A percentile compares a stretch with the other conserved stretches of the same genome.
Evolutionary conservation across 306 rosid species (phyloP).

Genomic region (Quercus cerris): DNA sequence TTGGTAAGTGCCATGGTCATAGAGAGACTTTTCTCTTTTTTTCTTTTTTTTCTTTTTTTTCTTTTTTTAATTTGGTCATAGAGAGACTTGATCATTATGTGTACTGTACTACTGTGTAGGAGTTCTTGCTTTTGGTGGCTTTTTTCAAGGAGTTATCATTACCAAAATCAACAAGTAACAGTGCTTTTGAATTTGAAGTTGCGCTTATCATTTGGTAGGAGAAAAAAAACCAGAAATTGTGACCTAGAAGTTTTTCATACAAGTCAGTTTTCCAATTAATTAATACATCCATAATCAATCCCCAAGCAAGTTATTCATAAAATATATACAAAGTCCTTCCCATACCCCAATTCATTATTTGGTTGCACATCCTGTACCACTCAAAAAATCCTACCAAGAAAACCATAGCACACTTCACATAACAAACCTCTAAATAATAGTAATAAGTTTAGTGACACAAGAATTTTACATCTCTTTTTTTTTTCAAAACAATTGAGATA

Average conservation of each 20-base stretch:
- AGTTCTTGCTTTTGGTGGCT: neutral
- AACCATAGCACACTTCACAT: neutral
- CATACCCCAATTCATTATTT: neutral
- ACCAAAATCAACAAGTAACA: slow-evolving; percentile 15
- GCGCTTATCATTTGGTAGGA: slow-evolving; percentile 1
- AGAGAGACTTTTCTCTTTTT: neutral
- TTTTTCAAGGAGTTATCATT: neutral
- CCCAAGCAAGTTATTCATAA: slow-evolving; percentile 8
- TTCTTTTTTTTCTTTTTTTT: no score
- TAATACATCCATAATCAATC: slow-evolving; percentile 7
- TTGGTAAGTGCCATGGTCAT: neutral
- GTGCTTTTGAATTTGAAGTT: slow-evolving; percentile 19
- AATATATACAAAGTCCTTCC: neutral
- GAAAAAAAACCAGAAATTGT: slow-evolving; percentile 8
- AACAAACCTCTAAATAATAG: neutral
- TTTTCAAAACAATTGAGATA: no score
- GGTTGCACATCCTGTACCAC: neutral
- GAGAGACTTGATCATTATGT: neutral
- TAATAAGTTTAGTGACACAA: no score
- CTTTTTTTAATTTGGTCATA: neutral
- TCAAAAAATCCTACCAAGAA: neutral
- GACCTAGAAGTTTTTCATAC: neutral
- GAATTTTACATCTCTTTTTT: no score
- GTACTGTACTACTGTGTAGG: neutral
- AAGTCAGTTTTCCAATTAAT: slow-evolving; percentile 28